A percentile compares a stretch with the other conserved stretches of the same genome.
Conservation (phyloP, 2,329 filamentous ascomycete genomes). For the Myrmaecium sp. region DNA sequence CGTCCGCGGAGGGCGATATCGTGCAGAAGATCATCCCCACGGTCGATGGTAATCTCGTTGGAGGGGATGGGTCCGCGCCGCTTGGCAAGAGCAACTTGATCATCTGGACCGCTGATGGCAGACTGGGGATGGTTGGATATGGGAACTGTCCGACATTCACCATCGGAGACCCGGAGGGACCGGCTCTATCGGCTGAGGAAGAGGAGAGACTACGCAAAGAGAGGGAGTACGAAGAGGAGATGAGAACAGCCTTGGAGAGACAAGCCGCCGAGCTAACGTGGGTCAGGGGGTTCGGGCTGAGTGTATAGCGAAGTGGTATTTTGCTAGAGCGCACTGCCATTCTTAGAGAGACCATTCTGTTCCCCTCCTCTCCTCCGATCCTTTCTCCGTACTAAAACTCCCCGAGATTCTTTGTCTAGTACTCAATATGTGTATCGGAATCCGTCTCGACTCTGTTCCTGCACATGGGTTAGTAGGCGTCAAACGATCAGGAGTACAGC, state of each 20-base stretch:
- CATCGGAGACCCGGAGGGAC: conserved; percentile 15
- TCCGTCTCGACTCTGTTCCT: too few species aligned
- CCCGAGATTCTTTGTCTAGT: too few species aligned
- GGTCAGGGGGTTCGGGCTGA: conserved; percentile 50
- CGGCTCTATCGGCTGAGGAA: conserved; percentile 25
- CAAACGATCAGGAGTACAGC: too few species aligned
- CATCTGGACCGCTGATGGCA: conserved; percentile 72
- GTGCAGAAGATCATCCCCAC: conserved; percentile 61
- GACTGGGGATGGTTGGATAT: conserved; percentile 50
- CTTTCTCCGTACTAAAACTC: too few species aligned
- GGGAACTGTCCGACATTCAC: conserved; percentile 16
- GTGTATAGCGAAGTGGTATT: too few species aligned
- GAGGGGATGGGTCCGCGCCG: too few species aligned
- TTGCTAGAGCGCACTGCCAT: too few species aligned
- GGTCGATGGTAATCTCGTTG: conserved; percentile 5
- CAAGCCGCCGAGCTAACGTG: conserved; percentile 69
- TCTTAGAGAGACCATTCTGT: too few species aligned
- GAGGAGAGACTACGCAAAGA: conserved; percentile 38
- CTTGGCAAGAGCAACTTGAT: conserved; percentile 47
- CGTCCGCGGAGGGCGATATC: conserved; percentile 42
- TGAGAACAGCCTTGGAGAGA: conserved; percentile 57
- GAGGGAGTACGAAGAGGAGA: conserved; percentile 46
- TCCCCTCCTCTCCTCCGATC: too few species aligned
- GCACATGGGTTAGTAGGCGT: too few species aligned
- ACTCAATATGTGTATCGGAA: too few species aligned